Evolutionary conservation across 257 asterid species (phyloP).

Genomic region (Solanum appendiculatum): DNA sequence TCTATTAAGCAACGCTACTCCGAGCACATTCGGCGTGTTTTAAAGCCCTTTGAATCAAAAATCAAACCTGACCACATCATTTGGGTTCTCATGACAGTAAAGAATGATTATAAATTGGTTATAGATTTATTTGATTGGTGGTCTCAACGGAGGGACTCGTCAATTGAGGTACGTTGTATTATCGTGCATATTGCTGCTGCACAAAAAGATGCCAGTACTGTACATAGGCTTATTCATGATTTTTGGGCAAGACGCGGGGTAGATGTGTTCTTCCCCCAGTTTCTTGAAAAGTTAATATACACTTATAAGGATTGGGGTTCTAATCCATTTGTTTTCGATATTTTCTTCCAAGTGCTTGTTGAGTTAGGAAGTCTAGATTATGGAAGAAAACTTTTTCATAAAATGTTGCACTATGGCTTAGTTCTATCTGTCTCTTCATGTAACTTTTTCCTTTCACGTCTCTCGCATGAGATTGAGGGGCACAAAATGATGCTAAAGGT

Average conservation of each 20-base stretch:
- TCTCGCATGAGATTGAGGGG: constrained; percentile 35
- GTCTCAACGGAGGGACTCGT: constrained; percentile 57
- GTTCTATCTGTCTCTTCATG: constrained; percentile 68
- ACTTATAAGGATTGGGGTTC: constrained; percentile 91
- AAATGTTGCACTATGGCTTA: constrained; percentile 66
- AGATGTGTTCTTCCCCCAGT: constrained; percentile 34
- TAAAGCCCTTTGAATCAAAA: constrained; percentile 64
- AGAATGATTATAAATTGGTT: constrained; percentile 53
- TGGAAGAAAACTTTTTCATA: constrained; percentile 64
- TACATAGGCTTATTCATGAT: constrained; percentile 36
- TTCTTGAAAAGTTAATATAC: constrained; percentile 68
- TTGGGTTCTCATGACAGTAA: constrained; percentile 82
- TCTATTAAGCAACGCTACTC: constrained; percentile 59
- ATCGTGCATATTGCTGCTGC: constrained; percentile 62
- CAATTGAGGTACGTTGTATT: constrained; percentile 80
- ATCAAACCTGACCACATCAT: constrained; percentile 75
- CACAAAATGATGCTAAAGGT: constrained; percentile 36
- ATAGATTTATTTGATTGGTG: constrained; percentile 70
- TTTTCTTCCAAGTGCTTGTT: constrained; percentile 61
- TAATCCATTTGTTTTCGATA: constrained; percentile 65
- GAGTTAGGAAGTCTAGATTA: constrained; percentile 46
- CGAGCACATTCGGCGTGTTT: constrained; percentile 45
- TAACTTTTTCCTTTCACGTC: constrained; percentile 56
- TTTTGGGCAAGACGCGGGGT: constrained; percentile 34
- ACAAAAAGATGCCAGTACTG: constrained; percentile 40